A percentile compares a stretch with the other conserved stretches of the same genome.
Conservation (phyloP, 257 asterid species). For the Solanum pimpinellifolium region DNA sequence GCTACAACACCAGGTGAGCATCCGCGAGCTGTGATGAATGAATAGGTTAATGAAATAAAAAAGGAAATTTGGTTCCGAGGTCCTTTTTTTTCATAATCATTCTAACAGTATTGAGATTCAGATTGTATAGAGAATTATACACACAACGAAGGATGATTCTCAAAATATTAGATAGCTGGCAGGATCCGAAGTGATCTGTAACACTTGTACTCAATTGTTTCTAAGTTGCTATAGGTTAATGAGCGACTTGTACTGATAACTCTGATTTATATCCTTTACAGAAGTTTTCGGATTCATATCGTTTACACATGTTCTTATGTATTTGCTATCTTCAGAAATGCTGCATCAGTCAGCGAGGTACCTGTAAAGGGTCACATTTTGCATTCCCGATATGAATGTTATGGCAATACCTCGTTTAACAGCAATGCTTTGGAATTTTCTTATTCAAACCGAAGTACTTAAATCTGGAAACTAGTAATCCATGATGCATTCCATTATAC, state of each 20-base stretch:
- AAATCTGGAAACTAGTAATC: not conserved
- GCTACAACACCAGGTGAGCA: constrained; percentile 8
- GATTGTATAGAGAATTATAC: constrained; percentile 50
- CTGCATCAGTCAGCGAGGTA: not conserved
- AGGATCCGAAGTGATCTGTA: constrained; percentile 34
- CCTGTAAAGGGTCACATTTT: not conserved
- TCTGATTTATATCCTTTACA: not conserved
- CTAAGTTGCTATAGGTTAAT: constrained; percentile 19
- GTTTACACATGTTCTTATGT: not conserved
- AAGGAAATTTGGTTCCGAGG: constrained; percentile 9
- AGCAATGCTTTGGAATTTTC: not conserved
- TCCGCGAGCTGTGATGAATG: constrained; percentile 9
- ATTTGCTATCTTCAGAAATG: not conserved
- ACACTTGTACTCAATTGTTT: constrained; percentile 20
- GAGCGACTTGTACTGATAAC: constrained; percentile 19
- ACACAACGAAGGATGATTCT: constrained; percentile 26
- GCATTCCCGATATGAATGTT: not conserved
- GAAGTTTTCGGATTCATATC: not conserved
- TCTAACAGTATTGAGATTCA: constrained; percentile 22
- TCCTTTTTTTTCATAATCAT: constrained; percentile 14
- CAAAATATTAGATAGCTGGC: constrained; percentile 27
- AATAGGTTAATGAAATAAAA: constrained; percentile 1
- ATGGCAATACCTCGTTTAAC: not conserved
- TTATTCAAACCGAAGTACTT: not conserved
- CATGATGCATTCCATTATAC: constrained; percentile 5